phyloP scores from a whole-genome alignment of 352 stramenopile genomes.

The Phytophthora hibernalis region DNA sequence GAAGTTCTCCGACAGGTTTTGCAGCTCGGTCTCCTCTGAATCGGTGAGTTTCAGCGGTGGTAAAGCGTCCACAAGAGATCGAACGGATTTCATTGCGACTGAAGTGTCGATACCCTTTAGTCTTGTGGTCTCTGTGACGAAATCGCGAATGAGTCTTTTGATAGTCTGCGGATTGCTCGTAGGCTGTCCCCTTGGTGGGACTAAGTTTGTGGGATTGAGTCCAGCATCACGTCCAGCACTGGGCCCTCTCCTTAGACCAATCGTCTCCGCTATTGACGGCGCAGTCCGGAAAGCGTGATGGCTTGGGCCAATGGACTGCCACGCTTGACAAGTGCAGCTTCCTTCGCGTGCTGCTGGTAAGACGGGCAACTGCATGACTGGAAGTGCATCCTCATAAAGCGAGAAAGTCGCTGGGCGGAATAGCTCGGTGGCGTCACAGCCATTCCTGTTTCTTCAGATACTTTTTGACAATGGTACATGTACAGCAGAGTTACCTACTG shows the following conservation, averaged over 20 bases:
- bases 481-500: conserved; percentile 10
- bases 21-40: conserved; percentile 27
- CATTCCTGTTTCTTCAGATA: conserved; percentile 21
- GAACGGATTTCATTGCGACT: conserved; percentile 26
- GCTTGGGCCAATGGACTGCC: conserved; percentile 22
- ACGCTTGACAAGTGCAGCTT: conserved; percentile 7
- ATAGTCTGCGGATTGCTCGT: neutral
- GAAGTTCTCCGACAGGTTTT: conserved; percentile 33
- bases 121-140: conserved; percentile 1
- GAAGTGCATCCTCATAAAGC: neutral
- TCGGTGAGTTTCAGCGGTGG: conserved; percentile 40
- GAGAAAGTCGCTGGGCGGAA: conserved; percentile 1
- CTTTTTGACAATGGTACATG: conserved; percentile 16
- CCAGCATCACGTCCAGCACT: conserved; percentile 14
- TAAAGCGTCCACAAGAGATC: conserved; percentile 27
- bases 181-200: neutral
- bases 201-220: conserved; percentile 4
- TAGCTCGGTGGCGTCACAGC: conserved; percentile 5
- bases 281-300: conserved; percentile 26
- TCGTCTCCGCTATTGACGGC: conserved; percentile 6
- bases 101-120: neutral
- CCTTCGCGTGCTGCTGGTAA: conserved; percentile 11
- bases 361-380: conserved; percentile 12
- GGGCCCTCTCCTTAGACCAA: conserved; percentile 22
- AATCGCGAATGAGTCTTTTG: conserved; percentile 28